Conservation (phyloP, 352 stramenopile species). For the Aphanomyces invadans region DNA sequence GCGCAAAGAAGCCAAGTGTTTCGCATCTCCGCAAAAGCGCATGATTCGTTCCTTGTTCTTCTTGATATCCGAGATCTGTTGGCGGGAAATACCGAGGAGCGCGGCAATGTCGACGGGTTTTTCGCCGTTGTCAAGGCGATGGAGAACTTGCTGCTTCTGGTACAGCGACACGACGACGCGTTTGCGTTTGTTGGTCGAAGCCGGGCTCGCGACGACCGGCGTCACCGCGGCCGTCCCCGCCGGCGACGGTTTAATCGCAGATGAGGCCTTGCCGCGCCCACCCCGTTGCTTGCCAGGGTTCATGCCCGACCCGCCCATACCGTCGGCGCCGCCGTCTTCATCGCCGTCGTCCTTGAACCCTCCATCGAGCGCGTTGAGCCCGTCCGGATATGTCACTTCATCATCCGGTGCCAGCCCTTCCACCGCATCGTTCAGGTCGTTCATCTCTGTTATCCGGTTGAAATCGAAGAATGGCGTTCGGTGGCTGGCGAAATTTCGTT, state of each 20-base stretch:
- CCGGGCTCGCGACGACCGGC: neutral
- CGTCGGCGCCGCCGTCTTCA: neutral
- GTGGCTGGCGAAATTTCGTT: neutral
- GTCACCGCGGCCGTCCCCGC: neutral
- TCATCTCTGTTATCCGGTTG: slow-evolving; percentile 24
- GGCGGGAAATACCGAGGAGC: slow-evolving; percentile 59
- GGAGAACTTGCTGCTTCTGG: slow-evolving; percentile 76
- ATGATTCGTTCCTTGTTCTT: slow-evolving; percentile 77
- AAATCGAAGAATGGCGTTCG: slow-evolving; percentile 21
- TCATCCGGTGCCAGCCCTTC: slow-evolving; percentile 26
- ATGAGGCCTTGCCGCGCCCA: neutral
- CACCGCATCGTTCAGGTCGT: slow-evolving; percentile 25
- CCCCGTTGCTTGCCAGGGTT: slow-evolving; percentile 8
- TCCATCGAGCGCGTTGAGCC: slow-evolving; percentile 22
- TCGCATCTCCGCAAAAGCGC: slow-evolving; percentile 64
- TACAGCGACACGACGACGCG: slow-evolving; percentile 76
- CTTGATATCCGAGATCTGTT: slow-evolving; percentile 83
- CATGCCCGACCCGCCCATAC: neutral
- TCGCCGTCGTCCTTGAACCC: slow-evolving; percentile 25
- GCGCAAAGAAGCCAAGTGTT: slow-evolving; percentile 57
- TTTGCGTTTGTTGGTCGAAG: slow-evolving; percentile 48
- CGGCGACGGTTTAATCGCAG: neutral
- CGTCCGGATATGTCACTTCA: slow-evolving; percentile 24
- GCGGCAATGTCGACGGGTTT: slow-evolving; percentile 52
- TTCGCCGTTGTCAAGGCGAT: slow-evolving; percentile 58